These are phyloP conservation scores for Barbarea vulgaris DNA, from an alignment of 345 rosid species.

Conservation along the genomic window DNA sequence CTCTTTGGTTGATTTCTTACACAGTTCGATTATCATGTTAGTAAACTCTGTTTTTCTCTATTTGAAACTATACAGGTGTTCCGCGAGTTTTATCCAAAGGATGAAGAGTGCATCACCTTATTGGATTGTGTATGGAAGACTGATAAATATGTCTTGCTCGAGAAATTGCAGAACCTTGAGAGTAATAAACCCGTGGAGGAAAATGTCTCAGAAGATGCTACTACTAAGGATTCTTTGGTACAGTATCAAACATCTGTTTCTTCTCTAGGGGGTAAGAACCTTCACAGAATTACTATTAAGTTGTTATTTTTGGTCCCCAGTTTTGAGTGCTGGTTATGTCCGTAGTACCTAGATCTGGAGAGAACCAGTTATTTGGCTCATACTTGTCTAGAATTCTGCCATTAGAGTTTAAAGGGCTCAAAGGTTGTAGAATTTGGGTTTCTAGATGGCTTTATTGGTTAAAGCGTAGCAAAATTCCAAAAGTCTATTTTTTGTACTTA, in stretches of 20 bases:
- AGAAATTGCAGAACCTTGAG: slow-evolving; percentile 49
- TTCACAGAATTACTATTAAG: slow-evolving; percentile 1
- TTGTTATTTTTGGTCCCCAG: background rate
- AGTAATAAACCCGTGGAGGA: slow-evolving; percentile 36
- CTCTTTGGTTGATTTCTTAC: slow-evolving; percentile 6
- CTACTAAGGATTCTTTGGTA: slow-evolving; percentile 42
- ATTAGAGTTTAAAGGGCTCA: background rate
- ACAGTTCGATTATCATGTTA: background rate
- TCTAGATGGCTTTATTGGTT: slow-evolving; percentile 16
- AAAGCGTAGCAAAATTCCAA: background rate
- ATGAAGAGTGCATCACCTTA: slow-evolving; percentile 49
- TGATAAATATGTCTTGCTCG: slow-evolving; percentile 64
- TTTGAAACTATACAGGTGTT: slow-evolving; percentile 48
- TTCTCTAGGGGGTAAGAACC: slow-evolving; percentile 64
- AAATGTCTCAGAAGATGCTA: slow-evolving; percentile 36
- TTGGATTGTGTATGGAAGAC: slow-evolving; percentile 63
- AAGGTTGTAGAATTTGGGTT: background rate
- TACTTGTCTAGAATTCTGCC: slow-evolving; percentile 17
- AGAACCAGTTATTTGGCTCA: background rate
- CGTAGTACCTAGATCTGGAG: background rate
- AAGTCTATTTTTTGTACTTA: background rate
- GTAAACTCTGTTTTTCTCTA: slow-evolving; percentile 1
- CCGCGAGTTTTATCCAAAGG: slow-evolving; percentile 75
- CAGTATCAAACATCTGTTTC: slow-evolving; percentile 56
- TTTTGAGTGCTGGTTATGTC: slow-evolving; percentile 2